Percentiles rank a stretch among this genome's conserved stretches.
Conservation (phyloP, 805 yeast species). For the Metschnikowia continentalis region DNA sequence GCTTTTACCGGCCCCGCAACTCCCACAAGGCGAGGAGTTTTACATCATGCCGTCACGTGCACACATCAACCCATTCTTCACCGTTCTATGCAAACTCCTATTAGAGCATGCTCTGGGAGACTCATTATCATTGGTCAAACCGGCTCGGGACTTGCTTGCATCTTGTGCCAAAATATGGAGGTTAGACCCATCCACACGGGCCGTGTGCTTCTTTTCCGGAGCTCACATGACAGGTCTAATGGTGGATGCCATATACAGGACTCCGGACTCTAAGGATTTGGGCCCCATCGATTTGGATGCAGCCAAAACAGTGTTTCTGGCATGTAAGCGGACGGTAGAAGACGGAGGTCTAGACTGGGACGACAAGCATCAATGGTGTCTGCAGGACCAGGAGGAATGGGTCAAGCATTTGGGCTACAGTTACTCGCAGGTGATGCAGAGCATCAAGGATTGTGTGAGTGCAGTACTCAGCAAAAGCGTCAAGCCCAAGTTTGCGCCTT, state of each 20-base stretch:
- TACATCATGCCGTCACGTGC: constrained; percentile 31
- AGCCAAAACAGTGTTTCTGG: constrained; percentile 24
- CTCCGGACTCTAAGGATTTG: constrained; percentile 18
- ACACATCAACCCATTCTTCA: constrained; percentile 37
- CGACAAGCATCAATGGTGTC: constrained; percentile 29
- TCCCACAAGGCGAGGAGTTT: constrained; percentile 35
- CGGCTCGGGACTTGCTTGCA: constrained; percentile 40
- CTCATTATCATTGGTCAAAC: constrained; percentile 26
- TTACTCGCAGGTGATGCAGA: constrained; percentile 44
- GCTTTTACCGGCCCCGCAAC: constrained; percentile 27
- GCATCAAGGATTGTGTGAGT: constrained; percentile 41
- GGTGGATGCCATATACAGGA: constrained; percentile 23
- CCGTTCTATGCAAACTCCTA: constrained; percentile 39
- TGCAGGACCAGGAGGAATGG: constrained; percentile 51
- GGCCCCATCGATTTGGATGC: constrained; percentile 30
- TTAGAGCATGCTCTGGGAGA: constrained; percentile 21
- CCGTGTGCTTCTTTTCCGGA: constrained; percentile 49
- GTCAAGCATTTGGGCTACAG: constrained; percentile 39
- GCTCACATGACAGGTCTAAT: constrained; percentile 31
- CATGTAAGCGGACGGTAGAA: constrained; percentile 28
- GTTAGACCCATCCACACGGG: constrained; percentile 46
- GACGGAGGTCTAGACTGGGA: constrained; percentile 33
- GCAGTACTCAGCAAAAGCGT: constrained; percentile 37
- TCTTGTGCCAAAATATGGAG: constrained; percentile 57
- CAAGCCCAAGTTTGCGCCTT: constrained; percentile 59